These are phyloP conservation scores for Heliosperma pusillum DNA, from an alignment of 148 eudicot genomes.

Conservation along the genomic window DNA sequence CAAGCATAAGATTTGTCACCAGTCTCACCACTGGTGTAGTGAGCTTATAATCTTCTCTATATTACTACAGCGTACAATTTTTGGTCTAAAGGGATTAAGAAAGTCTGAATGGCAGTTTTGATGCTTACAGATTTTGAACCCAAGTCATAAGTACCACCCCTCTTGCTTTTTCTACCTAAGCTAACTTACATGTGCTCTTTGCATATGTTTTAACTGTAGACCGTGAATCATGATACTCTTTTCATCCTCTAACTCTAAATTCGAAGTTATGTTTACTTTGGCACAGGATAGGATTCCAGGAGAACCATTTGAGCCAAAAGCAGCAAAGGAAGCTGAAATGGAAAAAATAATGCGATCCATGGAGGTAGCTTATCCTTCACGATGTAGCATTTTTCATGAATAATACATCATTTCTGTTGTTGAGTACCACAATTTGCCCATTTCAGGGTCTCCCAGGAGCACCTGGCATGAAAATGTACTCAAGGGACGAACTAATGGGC, in stretches of 20 bases:
- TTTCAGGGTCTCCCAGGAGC: conserved; percentile 96
- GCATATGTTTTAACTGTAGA: not conserved
- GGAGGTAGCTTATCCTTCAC: conserved; percentile 47
- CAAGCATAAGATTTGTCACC: not conserved
- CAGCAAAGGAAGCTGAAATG: conserved; percentile 91
- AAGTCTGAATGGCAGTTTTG: not conserved
- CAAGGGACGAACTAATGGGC: conserved; percentile 87
- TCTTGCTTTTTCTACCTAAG: not conserved
- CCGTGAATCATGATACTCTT: not conserved
- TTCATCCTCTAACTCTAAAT: not conserved
- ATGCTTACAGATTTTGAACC: not conserved
- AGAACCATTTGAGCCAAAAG: conserved; percentile 76
- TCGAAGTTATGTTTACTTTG: not conserved
- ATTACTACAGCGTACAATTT: not conserved
- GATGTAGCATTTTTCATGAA: not conserved
- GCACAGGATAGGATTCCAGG: conserved; percentile 83
- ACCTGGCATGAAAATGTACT: conserved; percentile 94
- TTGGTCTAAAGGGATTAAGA: not conserved
- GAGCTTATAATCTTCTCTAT: not conserved
- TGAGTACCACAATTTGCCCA: not conserved
- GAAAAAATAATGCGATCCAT: conserved; percentile 77
- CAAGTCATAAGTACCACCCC: not conserved
- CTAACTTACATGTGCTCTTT: not conserved
- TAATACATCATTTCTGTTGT: not conserved
- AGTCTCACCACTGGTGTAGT: not conserved